Conservation (phyloP, 2,329 filamentous ascomycete species). For the Fusarium coicis region DNA sequence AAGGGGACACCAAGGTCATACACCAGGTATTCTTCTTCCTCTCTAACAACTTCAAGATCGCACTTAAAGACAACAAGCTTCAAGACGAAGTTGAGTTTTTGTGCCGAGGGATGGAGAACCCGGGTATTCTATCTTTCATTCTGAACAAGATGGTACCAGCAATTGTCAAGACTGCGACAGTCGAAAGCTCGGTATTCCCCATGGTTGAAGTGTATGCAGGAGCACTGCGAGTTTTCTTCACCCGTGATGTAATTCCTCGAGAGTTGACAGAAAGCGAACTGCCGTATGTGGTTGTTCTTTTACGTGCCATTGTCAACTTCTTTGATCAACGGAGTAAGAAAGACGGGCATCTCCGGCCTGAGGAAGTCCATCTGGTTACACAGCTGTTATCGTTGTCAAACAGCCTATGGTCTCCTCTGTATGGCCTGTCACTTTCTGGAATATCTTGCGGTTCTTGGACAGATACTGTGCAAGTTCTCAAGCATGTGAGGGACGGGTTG, state of each 20-base stretch:
- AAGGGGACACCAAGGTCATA: slow-evolving; percentile 60
- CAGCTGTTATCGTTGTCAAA: slow-evolving; percentile 47
- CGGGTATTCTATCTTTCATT: slow-evolving; percentile 58
- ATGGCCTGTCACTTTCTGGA: slow-evolving; percentile 29
- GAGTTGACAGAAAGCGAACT: slow-evolving; percentile 52
- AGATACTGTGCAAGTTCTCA: slow-evolving; percentile 29
- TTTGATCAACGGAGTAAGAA: slow-evolving; percentile 42
- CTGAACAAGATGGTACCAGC: slow-evolving; percentile 65
- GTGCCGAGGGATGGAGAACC: slow-evolving; percentile 59
- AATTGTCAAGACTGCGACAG: slow-evolving; percentile 55
- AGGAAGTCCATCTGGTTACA: slow-evolving; percentile 44
- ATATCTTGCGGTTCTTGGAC: slow-evolving; percentile 29
- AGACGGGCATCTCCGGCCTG: slow-evolving; percentile 29
- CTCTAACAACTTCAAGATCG: slow-evolving; percentile 67
- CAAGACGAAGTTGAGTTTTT: slow-evolving; percentile 59
- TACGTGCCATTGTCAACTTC: slow-evolving; percentile 47
- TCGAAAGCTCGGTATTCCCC: slow-evolving; percentile 54
- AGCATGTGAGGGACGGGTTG: slow-evolving; percentile 28
- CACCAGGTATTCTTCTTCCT: slow-evolving; percentile 67
- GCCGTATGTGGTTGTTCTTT: slow-evolving; percentile 46
- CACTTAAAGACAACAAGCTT: slow-evolving; percentile 61
- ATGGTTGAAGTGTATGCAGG: slow-evolving; percentile 62
- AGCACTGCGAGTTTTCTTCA: slow-evolving; percentile 54
- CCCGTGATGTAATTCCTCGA: slow-evolving; percentile 48
- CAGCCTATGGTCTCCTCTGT: slow-evolving; percentile 46